Percentiles rank a stretch among this genome's conserved stretches.
Evolutionary conservation across 2,329 filamentous ascomycete species (phyloP).

Genomic region (Biscogniauxia marginata): DNA sequence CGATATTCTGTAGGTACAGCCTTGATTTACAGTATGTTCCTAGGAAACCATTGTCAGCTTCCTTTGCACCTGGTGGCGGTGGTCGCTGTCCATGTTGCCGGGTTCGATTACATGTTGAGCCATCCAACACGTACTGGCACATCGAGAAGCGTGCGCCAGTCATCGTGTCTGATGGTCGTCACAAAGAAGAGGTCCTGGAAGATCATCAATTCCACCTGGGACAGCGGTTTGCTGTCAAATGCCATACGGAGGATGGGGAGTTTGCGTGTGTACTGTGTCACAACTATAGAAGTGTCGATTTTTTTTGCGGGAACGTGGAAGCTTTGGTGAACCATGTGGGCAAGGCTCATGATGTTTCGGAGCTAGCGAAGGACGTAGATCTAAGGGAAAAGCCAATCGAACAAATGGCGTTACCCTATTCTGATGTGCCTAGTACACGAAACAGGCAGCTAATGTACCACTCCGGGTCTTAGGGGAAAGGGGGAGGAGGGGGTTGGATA

Average conservation of each 20-base stretch:
- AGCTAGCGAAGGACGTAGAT: slow-evolving; percentile 16
- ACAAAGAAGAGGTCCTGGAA: slow-evolving; percentile 20
- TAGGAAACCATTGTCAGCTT: slow-evolving; percentile 22
- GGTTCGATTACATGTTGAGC: slow-evolving; percentile 23
- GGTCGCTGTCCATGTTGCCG: slow-evolving; percentile 30
- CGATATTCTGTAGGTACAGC: slow-evolving; percentile 35
- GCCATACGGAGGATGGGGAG: slow-evolving; percentile 32
- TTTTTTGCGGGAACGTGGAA: slow-evolving; percentile 29
- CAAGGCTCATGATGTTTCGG: slow-evolving; percentile 11
- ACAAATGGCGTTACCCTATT: neutral
- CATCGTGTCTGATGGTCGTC: slow-evolving; percentile 2
- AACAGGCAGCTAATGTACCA: neutral
- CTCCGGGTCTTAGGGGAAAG: neutral
- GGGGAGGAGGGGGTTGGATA: neutral
- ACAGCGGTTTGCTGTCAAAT: slow-evolving; percentile 38
- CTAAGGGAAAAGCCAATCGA: slow-evolving; percentile 3
- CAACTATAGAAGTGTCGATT: slow-evolving; percentile 26
- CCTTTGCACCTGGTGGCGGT: slow-evolving; percentile 19
- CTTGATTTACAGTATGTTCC: slow-evolving; percentile 27
- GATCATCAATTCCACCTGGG: slow-evolving; percentile 32
- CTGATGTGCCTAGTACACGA: neutral
- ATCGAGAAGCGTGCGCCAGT: slow-evolving; percentile 26
- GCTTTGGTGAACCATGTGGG: slow-evolving; percentile 33
- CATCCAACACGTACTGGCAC: slow-evolving; percentile 27
- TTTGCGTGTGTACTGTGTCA: slow-evolving; percentile 36